These are phyloP conservation scores for Coelastrella sp. DNA, from an alignment of 139 green algal species.

Conservation along the genomic window DNA sequence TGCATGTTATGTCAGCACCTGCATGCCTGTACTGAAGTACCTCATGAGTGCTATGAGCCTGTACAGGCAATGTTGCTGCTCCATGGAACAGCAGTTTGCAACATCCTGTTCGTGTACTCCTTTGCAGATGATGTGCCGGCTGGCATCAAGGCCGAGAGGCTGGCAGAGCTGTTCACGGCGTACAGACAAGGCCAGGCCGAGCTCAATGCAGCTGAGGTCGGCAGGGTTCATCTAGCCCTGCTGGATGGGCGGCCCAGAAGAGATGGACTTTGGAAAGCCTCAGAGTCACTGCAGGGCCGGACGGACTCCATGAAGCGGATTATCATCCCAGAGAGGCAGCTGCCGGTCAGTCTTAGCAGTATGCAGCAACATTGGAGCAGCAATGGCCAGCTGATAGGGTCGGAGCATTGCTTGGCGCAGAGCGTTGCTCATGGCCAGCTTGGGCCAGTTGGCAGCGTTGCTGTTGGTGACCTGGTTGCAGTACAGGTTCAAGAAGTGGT, in stretches of 20 bases:
- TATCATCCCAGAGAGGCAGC: conserved; percentile 6
- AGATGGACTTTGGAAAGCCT: background rate
- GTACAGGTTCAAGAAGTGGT: conserved; percentile 54
- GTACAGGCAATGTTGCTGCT: too few species aligned
- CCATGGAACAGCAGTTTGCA: too few species aligned
- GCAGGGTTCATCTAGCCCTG: conserved; percentile 72
- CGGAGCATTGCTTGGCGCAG: background rate
- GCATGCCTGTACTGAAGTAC: too few species aligned
- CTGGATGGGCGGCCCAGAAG: conserved; percentile 74
- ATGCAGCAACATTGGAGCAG: conserved; percentile 35
- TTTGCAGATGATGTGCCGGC: conserved; percentile 66
- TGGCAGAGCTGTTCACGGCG: conserved; percentile 62
- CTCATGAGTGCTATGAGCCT: too few species aligned
- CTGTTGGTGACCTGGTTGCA: conserved; percentile 76
- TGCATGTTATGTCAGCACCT: too few species aligned
- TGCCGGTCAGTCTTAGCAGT: background rate
- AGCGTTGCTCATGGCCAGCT: background rate
- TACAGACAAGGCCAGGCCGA: conserved; percentile 61
- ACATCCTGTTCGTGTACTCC: background rate
- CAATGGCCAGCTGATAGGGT: background rate
- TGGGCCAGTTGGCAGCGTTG: conserved; percentile 44
- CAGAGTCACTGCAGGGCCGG: conserved; percentile 63
- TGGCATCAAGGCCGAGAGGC: conserved; percentile 48
- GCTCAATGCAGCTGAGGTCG: conserved; percentile 61
- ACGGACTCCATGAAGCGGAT: conserved; percentile 78